These are phyloP conservation scores for Microbotryomycetes sp. DNA, from an alignment of 1,284 basidiomycete species.

Conservation along the genomic window DNA sequence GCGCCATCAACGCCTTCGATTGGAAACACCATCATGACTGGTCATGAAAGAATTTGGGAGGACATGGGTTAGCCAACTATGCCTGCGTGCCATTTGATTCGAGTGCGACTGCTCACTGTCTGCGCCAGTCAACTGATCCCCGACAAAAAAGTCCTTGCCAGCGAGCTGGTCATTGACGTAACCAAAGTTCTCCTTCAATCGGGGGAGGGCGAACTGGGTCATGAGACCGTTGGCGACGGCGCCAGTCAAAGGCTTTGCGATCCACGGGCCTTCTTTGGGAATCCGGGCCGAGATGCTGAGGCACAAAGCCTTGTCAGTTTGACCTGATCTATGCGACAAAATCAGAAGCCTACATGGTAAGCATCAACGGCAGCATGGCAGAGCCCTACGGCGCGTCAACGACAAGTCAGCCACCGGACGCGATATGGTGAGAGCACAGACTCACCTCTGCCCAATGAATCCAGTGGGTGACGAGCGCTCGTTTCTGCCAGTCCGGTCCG, in stretches of 20 bases:
- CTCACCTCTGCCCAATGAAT: slow-evolving; percentile 23
- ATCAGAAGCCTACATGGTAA: slow-evolving; percentile 12
- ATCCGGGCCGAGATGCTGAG: slow-evolving; percentile 3
- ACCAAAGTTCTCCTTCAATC: slow-evolving; percentile 9
- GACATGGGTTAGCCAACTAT: not conserved
- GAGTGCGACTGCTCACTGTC: slow-evolving; percentile 11
- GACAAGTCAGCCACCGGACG: too few species aligned
- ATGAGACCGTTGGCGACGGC: slow-evolving; percentile 5
- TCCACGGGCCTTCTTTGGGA: slow-evolving; percentile 15
- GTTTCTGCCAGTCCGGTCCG: not conserved
- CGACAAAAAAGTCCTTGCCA: slow-evolving; percentile 23
- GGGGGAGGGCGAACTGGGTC: slow-evolving; percentile 7
- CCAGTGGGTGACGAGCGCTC: slow-evolving; percentile 27
- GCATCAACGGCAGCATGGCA: slow-evolving; percentile 21
- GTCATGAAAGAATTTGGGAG: not conserved
- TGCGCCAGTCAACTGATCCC: slow-evolving; percentile 25
- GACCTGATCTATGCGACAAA: not conserved
- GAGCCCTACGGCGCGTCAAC: slow-evolving; percentile 2
- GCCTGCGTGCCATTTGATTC: not conserved
- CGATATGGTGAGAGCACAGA: too few species aligned
- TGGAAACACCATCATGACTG: slow-evolving; percentile 30
- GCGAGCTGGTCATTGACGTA: slow-evolving; percentile 13
- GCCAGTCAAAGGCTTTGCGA: slow-evolving; percentile 12
- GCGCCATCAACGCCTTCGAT: slow-evolving; percentile 1
- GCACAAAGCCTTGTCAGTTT: too few species aligned